A percentile compares a stretch with the other conserved stretches of the same genome.
phyloP scores from a whole-genome alignment of 2,329 filamentous ascomycete genomes.

The Curvularia spicifera region DNA sequence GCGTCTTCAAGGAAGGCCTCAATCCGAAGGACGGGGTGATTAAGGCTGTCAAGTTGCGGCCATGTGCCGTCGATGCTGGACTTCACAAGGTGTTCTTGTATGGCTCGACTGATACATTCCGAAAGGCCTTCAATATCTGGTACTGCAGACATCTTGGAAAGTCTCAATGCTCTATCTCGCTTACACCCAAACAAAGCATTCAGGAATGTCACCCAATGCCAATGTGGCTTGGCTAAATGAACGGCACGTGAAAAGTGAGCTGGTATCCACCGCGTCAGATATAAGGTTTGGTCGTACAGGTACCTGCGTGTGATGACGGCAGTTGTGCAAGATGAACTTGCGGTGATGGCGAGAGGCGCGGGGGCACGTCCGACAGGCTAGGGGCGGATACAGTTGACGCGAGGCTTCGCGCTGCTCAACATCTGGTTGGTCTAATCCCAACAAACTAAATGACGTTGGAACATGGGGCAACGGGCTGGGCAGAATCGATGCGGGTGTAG shows the following conservation, averaged over 20 bases:
- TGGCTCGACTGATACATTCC: conserved; percentile 38
- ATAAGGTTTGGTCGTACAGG: conserved; percentile 5
- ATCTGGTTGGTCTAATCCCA: conserved; percentile 1
- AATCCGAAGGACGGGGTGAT: conserved; percentile 36
- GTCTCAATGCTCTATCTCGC: neutral
- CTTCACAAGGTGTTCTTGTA: conserved; percentile 39
- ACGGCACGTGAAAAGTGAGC: neutral
- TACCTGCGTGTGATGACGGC: neutral
- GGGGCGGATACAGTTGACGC: neutral
- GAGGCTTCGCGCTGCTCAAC: conserved; percentile 1
- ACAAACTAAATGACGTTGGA: neutral
- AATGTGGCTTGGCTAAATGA: conserved; percentile 5
- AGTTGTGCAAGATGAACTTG: neutral
- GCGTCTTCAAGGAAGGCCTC: conserved; percentile 45
- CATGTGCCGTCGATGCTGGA: conserved; percentile 33
- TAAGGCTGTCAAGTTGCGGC: conserved; percentile 34
- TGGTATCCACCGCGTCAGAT: conserved; percentile 1
- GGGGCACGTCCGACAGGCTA: neutral
- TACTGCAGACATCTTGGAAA: conserved; percentile 24
- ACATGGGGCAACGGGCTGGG: neutral
- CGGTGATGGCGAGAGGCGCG: neutral
- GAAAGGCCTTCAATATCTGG: conserved; percentile 38
- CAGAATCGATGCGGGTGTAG: conserved; percentile 4
- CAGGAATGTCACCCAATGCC: conserved; percentile 6
- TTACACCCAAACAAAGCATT: neutral